A percentile compares a stretch with the other conserved stretches of the same genome.
These are phyloP conservation scores for Millerozyma acaciae DNA, from an alignment of 805 yeast species.

Conservation along the genomic window DNA sequence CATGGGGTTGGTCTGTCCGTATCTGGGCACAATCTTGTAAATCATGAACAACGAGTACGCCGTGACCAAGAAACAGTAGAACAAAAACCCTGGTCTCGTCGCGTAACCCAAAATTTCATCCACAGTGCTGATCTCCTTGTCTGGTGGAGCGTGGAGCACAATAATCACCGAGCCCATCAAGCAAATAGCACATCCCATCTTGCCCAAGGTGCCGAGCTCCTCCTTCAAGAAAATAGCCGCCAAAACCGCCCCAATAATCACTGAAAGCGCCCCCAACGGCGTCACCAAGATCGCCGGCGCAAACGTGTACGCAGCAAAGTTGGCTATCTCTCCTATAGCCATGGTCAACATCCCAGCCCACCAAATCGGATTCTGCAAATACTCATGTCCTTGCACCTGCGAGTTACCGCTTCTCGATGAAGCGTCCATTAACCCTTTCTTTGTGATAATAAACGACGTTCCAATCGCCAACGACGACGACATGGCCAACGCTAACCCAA, in stretches of 20 bases:
- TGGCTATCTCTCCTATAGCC: conserved; percentile 91
- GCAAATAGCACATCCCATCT: conserved; percentile 91
- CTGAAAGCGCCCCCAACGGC: conserved; percentile 86
- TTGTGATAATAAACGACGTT: conserved; percentile 83
- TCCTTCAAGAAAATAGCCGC: conserved; percentile 84
- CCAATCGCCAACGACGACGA: conserved; percentile 88
- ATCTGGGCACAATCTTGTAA: conserved; percentile 73
- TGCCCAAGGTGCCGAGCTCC: conserved; percentile 82
- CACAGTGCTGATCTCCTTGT: conserved; percentile 80
- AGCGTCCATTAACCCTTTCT: conserved; percentile 76
- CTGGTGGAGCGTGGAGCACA: conserved; percentile 92
- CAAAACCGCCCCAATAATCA: conserved; percentile 85
- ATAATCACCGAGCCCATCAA: conserved; percentile 83
- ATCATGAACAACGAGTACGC: conserved; percentile 74
- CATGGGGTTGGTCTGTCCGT: conserved; percentile 82
- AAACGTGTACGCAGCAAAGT: conserved; percentile 91
- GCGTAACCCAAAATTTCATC: conserved; percentile 85
- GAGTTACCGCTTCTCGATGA: conserved; percentile 53
- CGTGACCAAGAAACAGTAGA: conserved; percentile 61
- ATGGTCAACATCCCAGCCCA: conserved; percentile 88
- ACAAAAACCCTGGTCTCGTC: conserved; percentile 67
- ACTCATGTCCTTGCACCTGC: conserved; percentile 68
- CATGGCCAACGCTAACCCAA: conserved; percentile 84
- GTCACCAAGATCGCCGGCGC: conserved; percentile 93
- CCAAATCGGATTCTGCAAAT: conserved; percentile 84